Conservation (phyloP, 2,329 filamentous ascomycete species). For the Massarina eburnea region DNA sequence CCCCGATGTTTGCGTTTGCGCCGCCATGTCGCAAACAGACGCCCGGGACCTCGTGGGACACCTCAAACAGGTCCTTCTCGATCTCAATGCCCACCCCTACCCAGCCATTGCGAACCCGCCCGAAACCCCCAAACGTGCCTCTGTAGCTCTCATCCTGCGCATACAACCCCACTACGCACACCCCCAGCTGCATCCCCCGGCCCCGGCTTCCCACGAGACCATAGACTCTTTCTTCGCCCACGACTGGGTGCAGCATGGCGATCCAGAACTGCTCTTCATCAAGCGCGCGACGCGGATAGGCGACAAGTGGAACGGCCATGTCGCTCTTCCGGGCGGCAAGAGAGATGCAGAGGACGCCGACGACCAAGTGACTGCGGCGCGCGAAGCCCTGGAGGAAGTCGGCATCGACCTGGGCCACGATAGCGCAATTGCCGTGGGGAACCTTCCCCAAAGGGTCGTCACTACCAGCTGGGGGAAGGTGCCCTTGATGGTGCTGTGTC, state of each 20-base stretch:
- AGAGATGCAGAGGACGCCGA: constrained; percentile 65
- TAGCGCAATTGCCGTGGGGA: constrained; percentile 55
- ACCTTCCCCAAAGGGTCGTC: constrained; percentile 66
- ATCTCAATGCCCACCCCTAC: constrained; percentile 50
- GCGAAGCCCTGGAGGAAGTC: constrained; percentile 68
- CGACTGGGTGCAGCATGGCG: constrained; percentile 65
- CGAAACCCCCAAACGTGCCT: constrained; percentile 60
- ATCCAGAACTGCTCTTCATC: constrained; percentile 71
- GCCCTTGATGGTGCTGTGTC: constrained; percentile 70
- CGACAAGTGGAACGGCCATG: constrained; percentile 70
- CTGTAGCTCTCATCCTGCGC: constrained; percentile 65
- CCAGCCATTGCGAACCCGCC: constrained; percentile 53
- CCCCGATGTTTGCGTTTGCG: no score
- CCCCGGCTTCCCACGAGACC: constrained; percentile 37
- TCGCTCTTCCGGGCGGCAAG: constrained; percentile 69
- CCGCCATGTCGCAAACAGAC: constrained; percentile 11
- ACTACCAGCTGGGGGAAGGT: constrained; percentile 67
- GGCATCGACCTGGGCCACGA: constrained; percentile 60
- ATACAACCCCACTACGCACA: constrained; percentile 61
- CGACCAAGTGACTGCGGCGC: constrained; percentile 63
- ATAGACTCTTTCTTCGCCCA: constrained; percentile 63
- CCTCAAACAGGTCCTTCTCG: constrained; percentile 46
- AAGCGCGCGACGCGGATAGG: constrained; percentile 66
- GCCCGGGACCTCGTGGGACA: constrained; percentile 41
- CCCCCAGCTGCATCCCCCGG: constrained; percentile 24